A percentile compares a stretch with the other conserved stretches of the same genome.
These are phyloP conservation scores for Mycena indigotica DNA, from an alignment of 768 basidiomycete genomes.

Conservation along the genomic window DNA sequence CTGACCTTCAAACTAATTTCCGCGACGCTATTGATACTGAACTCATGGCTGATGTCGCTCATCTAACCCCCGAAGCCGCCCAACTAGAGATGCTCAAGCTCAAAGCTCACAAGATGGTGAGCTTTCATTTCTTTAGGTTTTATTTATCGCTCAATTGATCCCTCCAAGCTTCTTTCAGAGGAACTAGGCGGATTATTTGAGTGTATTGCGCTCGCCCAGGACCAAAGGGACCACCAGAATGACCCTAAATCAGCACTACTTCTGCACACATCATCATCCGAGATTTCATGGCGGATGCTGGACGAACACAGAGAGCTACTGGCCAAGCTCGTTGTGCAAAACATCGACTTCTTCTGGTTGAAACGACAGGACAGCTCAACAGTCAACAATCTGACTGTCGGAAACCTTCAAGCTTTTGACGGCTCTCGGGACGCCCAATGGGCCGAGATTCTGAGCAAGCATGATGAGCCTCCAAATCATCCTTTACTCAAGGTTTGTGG, in stretches of 20 bases:
- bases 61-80: conserved; percentile 46
- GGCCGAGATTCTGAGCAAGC: conserved; percentile 85
- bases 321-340: conserved; percentile 82
- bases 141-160: background rate
- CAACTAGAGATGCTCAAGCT: conserved; percentile 63
- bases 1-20: conserved; percentile 72
- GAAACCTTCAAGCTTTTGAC: conserved; percentile 84
- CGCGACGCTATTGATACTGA: conserved; percentile 62
- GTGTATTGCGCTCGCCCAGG: conserved; percentile 81
- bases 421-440: conserved; percentile 80
- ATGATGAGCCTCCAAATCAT: conserved; percentile 69
- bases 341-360: conserved; percentile 80
- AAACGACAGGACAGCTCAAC: conserved; percentile 88
- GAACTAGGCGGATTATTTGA: conserved; percentile 86
- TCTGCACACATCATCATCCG: conserved; percentile 77
- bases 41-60: conserved; percentile 39
- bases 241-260: conserved; percentile 81
- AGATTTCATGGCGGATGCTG: conserved; percentile 92
- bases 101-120: conserved; percentile 56
- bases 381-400: conserved; percentile 71
- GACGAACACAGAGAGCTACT: conserved; percentile 71
- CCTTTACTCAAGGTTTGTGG: conserved; percentile 66
- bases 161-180: conserved; percentile 55
- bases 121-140: background rate
- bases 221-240: conserved; percentile 63